Percentiles rank a stretch among this genome's conserved stretches.
phyloP scores from a whole-genome alignment of 305 asterid species.

The Withania somnifera region DNA sequence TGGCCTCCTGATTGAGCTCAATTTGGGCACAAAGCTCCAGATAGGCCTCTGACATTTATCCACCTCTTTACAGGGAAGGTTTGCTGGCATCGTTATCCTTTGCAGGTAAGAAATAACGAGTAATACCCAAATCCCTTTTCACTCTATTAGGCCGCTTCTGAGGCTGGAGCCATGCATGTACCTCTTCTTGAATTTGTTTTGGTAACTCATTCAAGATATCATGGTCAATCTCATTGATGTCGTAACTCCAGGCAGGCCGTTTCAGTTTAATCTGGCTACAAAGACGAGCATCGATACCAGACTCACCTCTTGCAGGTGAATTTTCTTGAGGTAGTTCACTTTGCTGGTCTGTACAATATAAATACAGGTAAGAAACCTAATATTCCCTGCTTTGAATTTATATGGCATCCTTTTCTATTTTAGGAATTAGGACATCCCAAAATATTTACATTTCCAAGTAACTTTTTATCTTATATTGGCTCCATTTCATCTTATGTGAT shows the following conservation, averaged over 20 bases:
- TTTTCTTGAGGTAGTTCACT: constrained; percentile 17
- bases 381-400: background rate
- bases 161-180: constrained; percentile 59
- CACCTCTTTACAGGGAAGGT: background rate
- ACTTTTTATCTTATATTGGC: background rate
- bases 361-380: background rate
- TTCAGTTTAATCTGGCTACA: constrained; percentile 16
- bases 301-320: constrained; percentile 15
- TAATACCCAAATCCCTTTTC: constrained; percentile 52
- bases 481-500: background rate
- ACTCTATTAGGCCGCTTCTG: constrained; percentile 43
- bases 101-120: constrained; percentile 52
- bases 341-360: background rate
- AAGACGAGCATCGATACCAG: constrained; percentile 12
- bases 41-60: background rate
- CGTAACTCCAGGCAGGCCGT: constrained; percentile 46
- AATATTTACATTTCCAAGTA: background rate
- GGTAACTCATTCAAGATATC: constrained; percentile 62
- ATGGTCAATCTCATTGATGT: constrained; percentile 65
- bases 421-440: background rate
- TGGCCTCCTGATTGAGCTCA: background rate
- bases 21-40: background rate
- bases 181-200: constrained; percentile 63
- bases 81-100: constrained; percentile 6
- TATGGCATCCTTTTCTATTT: background rate